Evolutionary conservation across 164 flowering plant genomes (phyloP), one percentile per base, ranked within the genome.

Genomic region (Vitis rotundifolia): DNA sequence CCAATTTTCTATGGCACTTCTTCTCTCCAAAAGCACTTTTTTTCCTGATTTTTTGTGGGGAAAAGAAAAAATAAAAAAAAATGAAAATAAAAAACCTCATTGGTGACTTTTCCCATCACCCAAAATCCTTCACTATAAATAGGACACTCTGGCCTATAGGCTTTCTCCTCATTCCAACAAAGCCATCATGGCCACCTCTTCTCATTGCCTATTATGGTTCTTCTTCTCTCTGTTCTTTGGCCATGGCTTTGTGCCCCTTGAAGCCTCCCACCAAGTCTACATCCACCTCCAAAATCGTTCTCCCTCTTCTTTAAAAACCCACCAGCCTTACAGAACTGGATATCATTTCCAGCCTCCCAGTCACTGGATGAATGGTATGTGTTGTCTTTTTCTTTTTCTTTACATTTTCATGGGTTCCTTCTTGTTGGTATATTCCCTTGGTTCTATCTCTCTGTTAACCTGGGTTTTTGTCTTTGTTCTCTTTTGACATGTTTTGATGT

Each of bases 321-420:
- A 37, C 6, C 83, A 83, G 68, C 83, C 84, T 66, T 80, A 82
- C 58, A 71, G 87, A 71, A 82, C 87, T 64, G 68, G 77, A 47
- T 84, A 68, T 64, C 86, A 84, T 61, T 84, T 86, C 67, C 89
- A 84, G n/a, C 87, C 89, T 54, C 78, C 82, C 56, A 74, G 76
- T 58, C 82, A 86, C 60, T 86, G 89, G 89, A 84, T 86, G 66
- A 86, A 86, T 68, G 89, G 89, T 86, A 74, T 26, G 49, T 49
- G 11, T 31, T 3, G 14, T n/a, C 3, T 2, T 28, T 48, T 50
- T 14, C 52, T 57, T 57, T 29, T 8, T 52, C 9, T 50, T 13
- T 26, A 18, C 5, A 3, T 11, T 11, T 55, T 9, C 49, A 3
- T 18, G 57, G 7, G 1, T 37, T 18, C 16, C 13, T n/a, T 11